Percentiles rank a stretch among this genome's conserved stretches.
Conservation (phyloP, 495 filamentous ascomycete species). For the Aspergillus nanangensis region DNA sequence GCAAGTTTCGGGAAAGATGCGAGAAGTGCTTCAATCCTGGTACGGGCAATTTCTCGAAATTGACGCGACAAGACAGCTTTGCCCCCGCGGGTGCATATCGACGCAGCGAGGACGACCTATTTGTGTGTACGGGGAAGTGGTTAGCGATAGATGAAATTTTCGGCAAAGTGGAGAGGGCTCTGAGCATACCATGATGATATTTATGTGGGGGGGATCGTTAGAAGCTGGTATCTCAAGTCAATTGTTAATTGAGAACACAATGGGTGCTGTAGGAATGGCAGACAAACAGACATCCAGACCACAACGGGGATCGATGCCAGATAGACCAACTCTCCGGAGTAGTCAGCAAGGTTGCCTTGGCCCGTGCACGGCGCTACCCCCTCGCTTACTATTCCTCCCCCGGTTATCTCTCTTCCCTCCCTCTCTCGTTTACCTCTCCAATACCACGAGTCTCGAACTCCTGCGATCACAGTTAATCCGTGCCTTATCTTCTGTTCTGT, state of each 20-base stretch:
- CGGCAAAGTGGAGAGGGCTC: slow-evolving; percentile 4
- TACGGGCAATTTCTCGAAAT: slow-evolving; percentile 93
- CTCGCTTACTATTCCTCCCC: slow-evolving; percentile 46
- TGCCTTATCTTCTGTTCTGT: background rate
- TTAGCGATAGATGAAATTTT: slow-evolving; percentile 1
- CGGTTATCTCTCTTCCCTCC: background rate
- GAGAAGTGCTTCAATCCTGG: slow-evolving; percentile 90
- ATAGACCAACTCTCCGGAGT: slow-evolving; percentile 23
- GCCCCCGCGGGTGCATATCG: slow-evolving; percentile 96
- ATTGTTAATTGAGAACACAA: background rate
- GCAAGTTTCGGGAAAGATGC: slow-evolving; percentile 97
- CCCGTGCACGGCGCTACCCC: slow-evolving; percentile 33
- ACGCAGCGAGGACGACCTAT: slow-evolving; percentile 96
- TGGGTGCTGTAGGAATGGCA: background rate
- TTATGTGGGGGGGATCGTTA: background rate
- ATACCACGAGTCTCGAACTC: background rate
- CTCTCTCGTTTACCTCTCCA: background rate
- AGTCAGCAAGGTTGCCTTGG: slow-evolving; percentile 34
- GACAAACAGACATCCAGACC: slow-evolving; percentile 7
- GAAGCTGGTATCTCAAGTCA: background rate
- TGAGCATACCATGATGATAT: slow-evolving; percentile 14
- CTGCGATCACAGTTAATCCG: background rate
- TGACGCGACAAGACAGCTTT: slow-evolving; percentile 96
- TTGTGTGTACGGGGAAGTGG: slow-evolving; percentile 23
- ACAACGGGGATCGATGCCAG: slow-evolving; percentile 25